Conservation (phyloP, 305 asterid species). For the Plantago coronopus region DNA sequence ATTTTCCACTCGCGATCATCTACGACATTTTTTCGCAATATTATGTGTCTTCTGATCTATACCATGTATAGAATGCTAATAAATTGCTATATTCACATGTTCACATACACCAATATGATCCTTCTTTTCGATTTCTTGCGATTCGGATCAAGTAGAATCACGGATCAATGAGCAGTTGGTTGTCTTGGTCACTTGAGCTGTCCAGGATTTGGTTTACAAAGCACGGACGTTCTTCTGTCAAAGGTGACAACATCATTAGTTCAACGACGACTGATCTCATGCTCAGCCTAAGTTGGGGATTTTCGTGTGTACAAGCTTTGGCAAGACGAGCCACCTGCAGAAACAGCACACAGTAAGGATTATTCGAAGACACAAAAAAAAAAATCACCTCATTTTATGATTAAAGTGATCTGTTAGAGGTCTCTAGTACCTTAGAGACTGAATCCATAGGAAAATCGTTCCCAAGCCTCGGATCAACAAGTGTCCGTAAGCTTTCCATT, state of each 20-base stretch:
- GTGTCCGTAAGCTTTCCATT: conserved; percentile 37
- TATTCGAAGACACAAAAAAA: background rate
- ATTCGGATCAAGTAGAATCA: background rate
- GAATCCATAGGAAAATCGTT: conserved; percentile 39
- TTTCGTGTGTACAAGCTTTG: conserved; percentile 67
- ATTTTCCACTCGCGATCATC: no score
- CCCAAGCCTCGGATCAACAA: conserved; percentile 71
- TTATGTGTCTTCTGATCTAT: no score
- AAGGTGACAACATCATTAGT: conserved; percentile 72
- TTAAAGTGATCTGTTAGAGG: background rate
- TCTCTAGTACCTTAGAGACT: conserved; percentile 1
- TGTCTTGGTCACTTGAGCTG: conserved; percentile 57
- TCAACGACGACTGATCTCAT: conserved; percentile 88
- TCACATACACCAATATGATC: no score
- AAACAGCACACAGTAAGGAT: background rate
- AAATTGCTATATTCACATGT: no score
- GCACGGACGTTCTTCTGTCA: conserved; percentile 67
- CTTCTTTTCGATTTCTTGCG: no score
- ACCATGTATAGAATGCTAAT: no score
- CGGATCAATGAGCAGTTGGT: conserved; percentile 27
- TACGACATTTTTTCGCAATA: no score
- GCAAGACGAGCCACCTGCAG: conserved; percentile 80
- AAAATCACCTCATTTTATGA: conserved; percentile 22
- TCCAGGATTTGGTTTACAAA: conserved; percentile 61
- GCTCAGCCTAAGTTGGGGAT: conserved; percentile 81